Evolutionary conservation across 495 filamentous ascomycete species (phyloP), one percentile per base, ranked within the genome.

Genomic region (Talaromyces trachyspermus): DNA sequence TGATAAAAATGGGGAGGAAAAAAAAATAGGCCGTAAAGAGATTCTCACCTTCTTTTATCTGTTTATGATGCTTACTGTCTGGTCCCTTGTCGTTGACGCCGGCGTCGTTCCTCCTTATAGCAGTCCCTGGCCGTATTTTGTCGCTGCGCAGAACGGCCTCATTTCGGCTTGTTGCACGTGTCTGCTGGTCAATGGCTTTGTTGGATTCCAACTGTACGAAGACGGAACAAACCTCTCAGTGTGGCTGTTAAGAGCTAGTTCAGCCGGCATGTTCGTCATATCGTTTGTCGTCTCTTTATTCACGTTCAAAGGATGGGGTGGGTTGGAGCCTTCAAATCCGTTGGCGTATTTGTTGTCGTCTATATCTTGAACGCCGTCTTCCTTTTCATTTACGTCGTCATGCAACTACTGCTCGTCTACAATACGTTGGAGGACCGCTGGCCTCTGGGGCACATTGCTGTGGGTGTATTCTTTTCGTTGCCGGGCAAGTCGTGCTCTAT

Each of bases 21-120:
- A n/a, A n/a, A n/a, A 37, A 11, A 53, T 65, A 96, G 91, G 92
- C 50, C 90, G 92, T 55, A 97, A 96, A 72, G 92, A 99, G 67
- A 97, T 99, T 64, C 86, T 86, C 30, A 85, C 83, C 8, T 96
- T 99, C 75, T 99, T 99, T 75, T 96, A 96, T 70, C 76, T 95
- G 57, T 97, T 89, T 74, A 83, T 95, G 78, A 69, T 88, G 26
- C 75, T 97, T 20, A 95, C 92, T 2, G 80, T 94, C 64, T 75
- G 79, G 54, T 96, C 92, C 4, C 80, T 99, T 46, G 77, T 89
- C 59, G 80, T 99, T 61, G 92, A 99, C 62, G 85, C 92, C 35
- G 92, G 92, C 33, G 92, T 97, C 22, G 80, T 92, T 38, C 88
- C 92, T 12, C 86, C 90, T 4, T 78, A 84, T 42, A 89, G 83